Base-by-base conservation (phyloP, 768 basidiomycete genomes). In the Crucibulum laeve region DNA sequence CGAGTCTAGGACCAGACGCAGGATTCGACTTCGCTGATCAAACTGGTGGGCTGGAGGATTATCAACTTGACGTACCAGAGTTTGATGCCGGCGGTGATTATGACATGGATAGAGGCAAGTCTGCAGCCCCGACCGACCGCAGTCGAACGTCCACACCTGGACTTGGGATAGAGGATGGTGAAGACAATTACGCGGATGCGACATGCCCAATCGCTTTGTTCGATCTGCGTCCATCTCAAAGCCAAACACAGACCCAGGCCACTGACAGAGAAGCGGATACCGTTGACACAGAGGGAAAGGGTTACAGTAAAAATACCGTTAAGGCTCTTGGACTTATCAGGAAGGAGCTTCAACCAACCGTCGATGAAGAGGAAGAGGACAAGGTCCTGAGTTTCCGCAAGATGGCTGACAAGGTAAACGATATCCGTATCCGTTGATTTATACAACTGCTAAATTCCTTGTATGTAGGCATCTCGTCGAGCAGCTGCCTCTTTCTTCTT, bases 401-500 rank as follows among this genome's bases (percentile, higher is more conserved):
- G 55, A 75, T 91, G 69, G 74, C 90, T 11, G 75, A 87, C 51
- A 90, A 90, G 72, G 91, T 88, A 46, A n/a, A n/a, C 32, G 65
- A 37, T 28, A 25, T 41, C 28, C 41, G n/a, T 23, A 38, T 25
- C 19, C 13, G 14, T 19, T 37, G 19, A 42, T 10, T 26, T 18
- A 8, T 38, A 14, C 22, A 39, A 13, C 46, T 35, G 41, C 43
- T 30, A 50, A 11, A 39, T 6, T 28, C 39, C 25, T 39, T 38
- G 24, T n/a, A n/a, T n/a, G 11, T 53, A 94, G 90, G 87, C 92
- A 10, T 87, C 91, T 7, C 84, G 90, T 37, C 82, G 91, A 32
- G 96, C 93, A 10, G 92, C 95, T 1, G 82, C 95, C 1, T 84
- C 91, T 1, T 97, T 99, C 73, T 99, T 99, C 75, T 99, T 99